These are phyloP conservation scores for Blastobotrys peoriensis DNA, from an alignment of 805 yeast genomes.

Conservation along the genomic window DNA sequence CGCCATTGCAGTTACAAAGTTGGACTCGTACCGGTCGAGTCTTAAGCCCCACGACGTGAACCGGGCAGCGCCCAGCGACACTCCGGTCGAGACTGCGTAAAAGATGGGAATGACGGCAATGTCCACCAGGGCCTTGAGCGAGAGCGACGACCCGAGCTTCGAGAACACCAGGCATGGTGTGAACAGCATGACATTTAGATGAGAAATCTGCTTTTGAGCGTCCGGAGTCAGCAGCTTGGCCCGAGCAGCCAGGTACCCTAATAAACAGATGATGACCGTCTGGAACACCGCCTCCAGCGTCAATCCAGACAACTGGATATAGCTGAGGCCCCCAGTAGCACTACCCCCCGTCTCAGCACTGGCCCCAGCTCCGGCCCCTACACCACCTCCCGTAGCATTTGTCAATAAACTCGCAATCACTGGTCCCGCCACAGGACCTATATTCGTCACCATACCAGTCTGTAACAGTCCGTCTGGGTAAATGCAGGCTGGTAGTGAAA, in stretches of 20 bases:
- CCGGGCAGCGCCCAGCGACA: conserved; percentile 61
- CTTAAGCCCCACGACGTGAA: conserved; percentile 46
- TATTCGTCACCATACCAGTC: too few relatives aligned
- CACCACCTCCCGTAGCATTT: background rate
- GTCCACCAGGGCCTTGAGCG: conserved; percentile 71
- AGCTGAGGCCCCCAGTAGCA: conserved; percentile 21
- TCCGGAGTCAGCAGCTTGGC: conserved; percentile 59
- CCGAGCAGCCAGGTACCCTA: conserved; percentile 82
- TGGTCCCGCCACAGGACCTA: background rate
- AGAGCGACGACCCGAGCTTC: conserved; percentile 61
- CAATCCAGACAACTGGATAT: conserved; percentile 43
- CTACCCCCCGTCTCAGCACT: background rate
- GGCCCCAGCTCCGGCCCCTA: background rate
- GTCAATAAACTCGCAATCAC: background rate
- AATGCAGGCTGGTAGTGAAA: too few relatives aligned
- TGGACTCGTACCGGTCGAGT: conserved; percentile 69
- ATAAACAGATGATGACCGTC: conserved; percentile 77
- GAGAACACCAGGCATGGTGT: conserved; percentile 93
- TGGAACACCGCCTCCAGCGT: conserved; percentile 90
- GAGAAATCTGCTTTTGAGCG: conserved; percentile 73
- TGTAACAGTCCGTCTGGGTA: too few relatives aligned
- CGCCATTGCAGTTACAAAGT: conserved; percentile 94
- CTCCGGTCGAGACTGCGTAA: conserved; percentile 73
- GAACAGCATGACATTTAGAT: conserved; percentile 81
- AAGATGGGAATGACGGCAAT: conserved; percentile 79